These are phyloP conservation scores for Penicillium sumatraense DNA, from an alignment of 2,329 filamentous ascomycete genomes.

Conservation along the genomic window DNA sequence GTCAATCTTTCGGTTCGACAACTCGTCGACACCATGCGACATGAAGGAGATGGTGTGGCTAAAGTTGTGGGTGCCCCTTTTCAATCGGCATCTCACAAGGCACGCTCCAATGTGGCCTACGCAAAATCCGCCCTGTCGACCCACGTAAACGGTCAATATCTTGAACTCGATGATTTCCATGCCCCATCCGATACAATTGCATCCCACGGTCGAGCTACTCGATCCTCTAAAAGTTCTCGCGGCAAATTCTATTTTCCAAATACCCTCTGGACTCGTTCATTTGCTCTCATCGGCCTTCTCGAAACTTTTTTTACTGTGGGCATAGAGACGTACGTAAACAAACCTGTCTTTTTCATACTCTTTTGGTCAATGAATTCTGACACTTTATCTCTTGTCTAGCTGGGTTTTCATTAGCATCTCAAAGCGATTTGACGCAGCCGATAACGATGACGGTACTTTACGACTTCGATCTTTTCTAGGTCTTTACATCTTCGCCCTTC, in stretches of 20 bases:
- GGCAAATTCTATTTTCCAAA: slow-evolving; percentile 20
- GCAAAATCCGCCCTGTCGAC: slow-evolving; percentile 11
- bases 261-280: slow-evolving; percentile 23
- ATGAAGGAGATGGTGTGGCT: slow-evolving; percentile 7
- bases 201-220: neutral
- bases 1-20: neutral
- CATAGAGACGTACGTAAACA: slow-evolving; percentile 19
- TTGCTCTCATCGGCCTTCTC: slow-evolving; percentile 17
- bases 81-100: slow-evolving; percentile 4
- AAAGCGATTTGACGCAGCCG: slow-evolving; percentile 15
- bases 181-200: neutral
- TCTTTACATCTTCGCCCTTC: slow-evolving; percentile 25
- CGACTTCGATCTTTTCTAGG: slow-evolving; percentile 27
- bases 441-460: slow-evolving; percentile 5
- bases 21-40: slow-evolving; percentile 12
- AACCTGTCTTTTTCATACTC: neutral
- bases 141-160: slow-evolving; percentile 13
- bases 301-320: slow-evolving; percentile 24
- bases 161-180: slow-evolving; percentile 17
- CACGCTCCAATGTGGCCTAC: slow-evolving; percentile 9
- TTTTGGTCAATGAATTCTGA: neutral
- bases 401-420: slow-evolving; percentile 24
- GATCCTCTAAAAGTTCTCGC: neutral
- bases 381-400: slow-evolving; percentile 1
- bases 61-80: slow-evolving; percentile 9